Conservation (phyloP, 1,284 basidiomycete genomes). For the Anthracocystis panici-leucophaei region DNA sequence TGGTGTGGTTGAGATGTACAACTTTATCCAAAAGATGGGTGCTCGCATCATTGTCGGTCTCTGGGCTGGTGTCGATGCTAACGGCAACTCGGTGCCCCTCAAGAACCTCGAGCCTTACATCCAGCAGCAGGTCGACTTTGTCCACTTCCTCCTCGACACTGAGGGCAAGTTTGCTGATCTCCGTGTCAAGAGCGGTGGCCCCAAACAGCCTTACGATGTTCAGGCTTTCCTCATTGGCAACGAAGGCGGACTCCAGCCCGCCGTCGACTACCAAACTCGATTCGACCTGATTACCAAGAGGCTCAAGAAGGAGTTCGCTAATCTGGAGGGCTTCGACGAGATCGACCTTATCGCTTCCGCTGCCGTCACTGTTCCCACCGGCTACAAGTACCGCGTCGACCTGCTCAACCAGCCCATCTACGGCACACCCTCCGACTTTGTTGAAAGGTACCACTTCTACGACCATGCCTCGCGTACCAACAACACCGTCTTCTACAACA, state of each 20-base stretch:
- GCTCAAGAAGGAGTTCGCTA: slow-evolving; percentile 75
- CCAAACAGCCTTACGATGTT: slow-evolving; percentile 74
- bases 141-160: slow-evolving; percentile 49
- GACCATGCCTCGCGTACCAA: slow-evolving; percentile 47
- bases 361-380: slow-evolving; percentile 31
- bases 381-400: slow-evolving; percentile 49
- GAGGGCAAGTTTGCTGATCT: slow-evolving; percentile 36
- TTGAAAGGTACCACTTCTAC: slow-evolving; percentile 43
- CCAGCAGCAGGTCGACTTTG: slow-evolving; percentile 69
- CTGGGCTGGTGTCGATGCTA: slow-evolving; percentile 74
- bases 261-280: slow-evolving; percentile 74
- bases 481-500: slow-evolving; percentile 70
- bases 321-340: slow-evolving; percentile 69
- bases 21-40: slow-evolving; percentile 76
- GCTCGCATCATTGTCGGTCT: slow-evolving; percentile 76
- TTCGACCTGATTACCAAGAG: slow-evolving; percentile 75
- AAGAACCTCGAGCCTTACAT: slow-evolving; percentile 75
- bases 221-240: slow-evolving; percentile 76
- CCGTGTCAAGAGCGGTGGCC: slow-evolving; percentile 45
- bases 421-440: slow-evolving; percentile 39
- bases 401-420: slow-evolving; percentile 51
- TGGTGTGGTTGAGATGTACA: slow-evolving; percentile 77
- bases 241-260: slow-evolving; percentile 69
- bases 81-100: slow-evolving; percentile 71
- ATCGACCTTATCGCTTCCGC: slow-evolving; percentile 52